phyloP scores from a whole-genome alignment of 116 monocot species.

The Dioscorea cayenensis region DNA sequence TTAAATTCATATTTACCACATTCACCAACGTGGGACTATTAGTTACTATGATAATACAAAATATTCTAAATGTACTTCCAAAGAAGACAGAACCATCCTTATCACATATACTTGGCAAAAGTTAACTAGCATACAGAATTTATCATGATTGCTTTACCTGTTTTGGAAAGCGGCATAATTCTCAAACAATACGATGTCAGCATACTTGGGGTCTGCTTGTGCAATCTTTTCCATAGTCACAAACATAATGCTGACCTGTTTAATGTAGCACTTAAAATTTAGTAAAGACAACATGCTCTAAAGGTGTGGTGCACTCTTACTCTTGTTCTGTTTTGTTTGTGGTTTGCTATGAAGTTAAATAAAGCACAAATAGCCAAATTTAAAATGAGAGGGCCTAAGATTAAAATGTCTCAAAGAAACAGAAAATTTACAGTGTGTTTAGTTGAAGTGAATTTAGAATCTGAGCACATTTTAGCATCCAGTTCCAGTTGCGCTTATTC shows the following conservation, averaged over 20 bases:
- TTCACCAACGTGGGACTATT: too few species aligned
- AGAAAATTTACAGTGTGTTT: neutral
- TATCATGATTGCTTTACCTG: conserved; percentile 34
- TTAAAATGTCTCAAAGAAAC: neutral
- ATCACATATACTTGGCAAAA: too few species aligned
- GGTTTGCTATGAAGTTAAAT: too few species aligned
- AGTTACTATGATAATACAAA: too few species aligned
- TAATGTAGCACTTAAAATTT: neutral
- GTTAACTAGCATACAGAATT: neutral
- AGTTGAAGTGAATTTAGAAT: too few species aligned
- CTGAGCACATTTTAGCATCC: too few species aligned
- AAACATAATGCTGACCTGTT: conserved; percentile 88
- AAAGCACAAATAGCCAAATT: too few species aligned
- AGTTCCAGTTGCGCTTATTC: too few species aligned
- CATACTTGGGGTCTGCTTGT: conserved; percentile 70
- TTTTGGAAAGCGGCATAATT: conserved; percentile 98
- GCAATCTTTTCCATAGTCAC: conserved; percentile 82
- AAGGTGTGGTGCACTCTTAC: neutral
- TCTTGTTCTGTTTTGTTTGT: too few species aligned
- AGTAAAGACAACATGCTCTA: neutral
- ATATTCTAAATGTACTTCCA: too few species aligned
- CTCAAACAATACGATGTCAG: conserved; percentile 87
- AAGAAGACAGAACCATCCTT: too few species aligned
- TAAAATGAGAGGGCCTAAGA: neutral
- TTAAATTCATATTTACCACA: too few species aligned